These are phyloP conservation scores for Pholiota adiposa DNA, from an alignment of 1,284 basidiomycete genomes.

Conservation along the genomic window DNA sequence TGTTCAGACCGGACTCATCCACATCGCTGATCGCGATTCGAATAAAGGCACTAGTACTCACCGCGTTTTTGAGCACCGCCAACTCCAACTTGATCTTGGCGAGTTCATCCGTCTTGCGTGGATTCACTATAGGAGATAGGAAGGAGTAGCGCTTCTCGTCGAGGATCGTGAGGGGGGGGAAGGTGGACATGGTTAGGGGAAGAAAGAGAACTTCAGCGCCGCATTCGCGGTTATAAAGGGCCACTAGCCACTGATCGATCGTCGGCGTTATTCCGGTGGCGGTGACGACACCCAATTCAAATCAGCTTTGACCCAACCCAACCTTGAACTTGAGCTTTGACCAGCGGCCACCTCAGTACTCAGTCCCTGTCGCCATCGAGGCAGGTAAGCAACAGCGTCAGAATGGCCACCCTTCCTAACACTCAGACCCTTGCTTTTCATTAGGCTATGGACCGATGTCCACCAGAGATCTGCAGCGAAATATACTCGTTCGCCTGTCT, in stretches of 20 bases:
- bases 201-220: neutral
- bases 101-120: slow-evolving; percentile 18
- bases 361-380: neutral
- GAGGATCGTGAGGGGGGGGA: neutral
- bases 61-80: slow-evolving; percentile 27
- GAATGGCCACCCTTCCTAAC: no score
- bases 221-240: neutral
- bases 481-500: slow-evolving; percentile 25
- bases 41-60: slow-evolving; percentile 16
- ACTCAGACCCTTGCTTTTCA: no score
- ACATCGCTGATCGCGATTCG: neutral
- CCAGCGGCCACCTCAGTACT: neutral
- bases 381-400: neutral
- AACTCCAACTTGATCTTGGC: slow-evolving; percentile 25
- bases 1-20: neutral
- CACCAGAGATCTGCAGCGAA: slow-evolving; percentile 26
- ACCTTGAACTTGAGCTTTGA: no score
- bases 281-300: no score
- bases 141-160: slow-evolving; percentile 19
- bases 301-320: no score
- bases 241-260: slow-evolving; percentile 5
- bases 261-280: neutral
- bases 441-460: slow-evolving; percentile 20
- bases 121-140: slow-evolving; percentile 4
- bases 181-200: slow-evolving; percentile 18